Evolutionary conservation across 2,329 filamentous ascomycete species (phyloP).

Genomic region (Diplodia sapinea): DNA sequence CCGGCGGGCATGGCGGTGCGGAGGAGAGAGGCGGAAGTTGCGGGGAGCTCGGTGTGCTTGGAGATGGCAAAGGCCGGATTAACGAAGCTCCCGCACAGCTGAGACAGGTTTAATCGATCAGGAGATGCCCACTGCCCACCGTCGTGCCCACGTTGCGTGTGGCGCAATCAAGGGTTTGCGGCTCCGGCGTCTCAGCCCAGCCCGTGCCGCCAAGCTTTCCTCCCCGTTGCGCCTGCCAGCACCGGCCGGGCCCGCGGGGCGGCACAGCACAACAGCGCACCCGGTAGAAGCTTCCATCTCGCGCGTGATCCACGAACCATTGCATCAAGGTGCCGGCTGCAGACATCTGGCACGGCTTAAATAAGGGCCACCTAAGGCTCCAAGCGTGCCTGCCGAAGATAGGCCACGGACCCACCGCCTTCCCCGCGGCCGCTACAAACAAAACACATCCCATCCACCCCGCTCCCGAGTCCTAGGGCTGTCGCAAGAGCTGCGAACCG

Average conservation of each 20-base stretch:
- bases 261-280: background rate
- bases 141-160: background rate
- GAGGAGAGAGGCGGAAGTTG: background rate
- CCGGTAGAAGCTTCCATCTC: background rate
- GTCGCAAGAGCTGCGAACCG: background rate
- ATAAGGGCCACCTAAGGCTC: background rate
- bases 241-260: background rate
- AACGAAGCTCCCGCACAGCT: background rate
- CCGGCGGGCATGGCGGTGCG: conserved; percentile 34
- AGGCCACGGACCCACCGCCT: conserved; percentile 13
- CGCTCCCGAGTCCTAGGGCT: background rate
- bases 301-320: conserved; percentile 19
- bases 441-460: conserved; percentile 1
- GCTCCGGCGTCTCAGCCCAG: background rate
- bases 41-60: background rate
- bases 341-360: background rate
- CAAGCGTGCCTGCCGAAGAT: conserved; percentile 23
- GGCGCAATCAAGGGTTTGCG: background rate
- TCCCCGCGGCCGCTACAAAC: conserved; percentile 3
- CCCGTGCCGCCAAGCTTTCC: background rate
- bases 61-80: background rate
- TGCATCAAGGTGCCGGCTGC: background rate
- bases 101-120: conserved; percentile 7
- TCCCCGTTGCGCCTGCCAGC: background rate
- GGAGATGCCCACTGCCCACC: conserved; percentile 19